These are phyloP conservation scores for Rhodotorula mucilaginosa DNA, from an alignment of 1,284 basidiomycete species.

Conservation along the genomic window DNA sequence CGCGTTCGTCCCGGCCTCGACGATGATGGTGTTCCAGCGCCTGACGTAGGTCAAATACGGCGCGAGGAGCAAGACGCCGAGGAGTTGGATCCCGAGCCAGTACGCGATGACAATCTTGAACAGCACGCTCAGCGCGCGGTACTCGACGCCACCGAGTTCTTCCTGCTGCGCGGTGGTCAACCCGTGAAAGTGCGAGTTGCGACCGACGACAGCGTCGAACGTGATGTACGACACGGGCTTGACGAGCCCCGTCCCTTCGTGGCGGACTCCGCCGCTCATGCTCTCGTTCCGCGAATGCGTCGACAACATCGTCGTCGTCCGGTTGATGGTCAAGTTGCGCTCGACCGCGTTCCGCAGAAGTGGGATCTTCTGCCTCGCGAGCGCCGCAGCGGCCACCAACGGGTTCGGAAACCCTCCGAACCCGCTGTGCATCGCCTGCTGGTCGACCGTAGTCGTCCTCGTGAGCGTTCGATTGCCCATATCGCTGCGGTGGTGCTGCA, in stretches of 20 bases:
- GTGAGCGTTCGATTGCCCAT: slow-evolving; percentile 27
- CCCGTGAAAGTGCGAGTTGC: slow-evolving; percentile 81
- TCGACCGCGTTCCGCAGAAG: slow-evolving; percentile 23
- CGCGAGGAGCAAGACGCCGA: slow-evolving; percentile 68
- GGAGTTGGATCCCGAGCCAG: slow-evolving; percentile 65
- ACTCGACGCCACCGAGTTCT: slow-evolving; percentile 92
- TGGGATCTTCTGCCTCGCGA: slow-evolving; percentile 51
- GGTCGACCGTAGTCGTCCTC: slow-evolving; percentile 46
- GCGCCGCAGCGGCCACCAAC: slow-evolving; percentile 55
- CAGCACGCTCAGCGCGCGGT: slow-evolving; percentile 55
- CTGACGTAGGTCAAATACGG: slow-evolving; percentile 62
- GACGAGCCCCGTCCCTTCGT: slow-evolving; percentile 33
- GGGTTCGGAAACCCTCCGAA: slow-evolving; percentile 92
- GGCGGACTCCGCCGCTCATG: slow-evolving; percentile 29
- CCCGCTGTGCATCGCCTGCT: slow-evolving; percentile 51
- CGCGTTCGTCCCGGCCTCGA: slow-evolving; percentile 16
- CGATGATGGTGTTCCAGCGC: slow-evolving; percentile 22
- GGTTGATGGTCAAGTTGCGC: slow-evolving; percentile 68
- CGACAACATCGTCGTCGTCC: slow-evolving; percentile 61
- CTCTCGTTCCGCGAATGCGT: slow-evolving; percentile 28
- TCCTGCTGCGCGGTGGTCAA: slow-evolving; percentile 80
- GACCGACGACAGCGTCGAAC: slow-evolving; percentile 77
- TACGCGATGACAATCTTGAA: slow-evolving; percentile 54
- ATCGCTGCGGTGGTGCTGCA: slow-evolving; percentile 13
- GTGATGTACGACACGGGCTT: slow-evolving; percentile 72